Base-by-base conservation (phyloP, 352 stramenopile species). In the Thalassiosira oceanica region DNA sequence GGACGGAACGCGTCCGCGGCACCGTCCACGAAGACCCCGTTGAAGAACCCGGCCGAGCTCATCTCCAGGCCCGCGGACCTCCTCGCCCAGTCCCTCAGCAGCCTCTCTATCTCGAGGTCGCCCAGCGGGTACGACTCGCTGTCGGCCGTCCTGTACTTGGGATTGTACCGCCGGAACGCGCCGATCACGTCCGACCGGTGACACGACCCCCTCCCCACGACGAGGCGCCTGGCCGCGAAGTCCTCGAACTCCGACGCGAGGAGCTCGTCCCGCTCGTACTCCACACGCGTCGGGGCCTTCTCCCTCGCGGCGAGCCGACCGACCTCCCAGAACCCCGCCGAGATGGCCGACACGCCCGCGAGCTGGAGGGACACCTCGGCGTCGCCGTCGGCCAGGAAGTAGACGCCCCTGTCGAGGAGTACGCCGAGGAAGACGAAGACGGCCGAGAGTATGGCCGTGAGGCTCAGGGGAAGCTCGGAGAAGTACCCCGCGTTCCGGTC, bases 401-500 rank as follows among this genome's bases (percentile, higher is more conserved):
- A 63, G 0, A 74, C 36, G 0, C 42, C 18, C 26, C 64, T 56
- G 67, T 90, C 68, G 0, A 66, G 67, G 0, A 76, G 20, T 7
- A 83, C 51, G 33, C 83, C 83, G 5, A 87, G 15, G 3, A 63
- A 36, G 1, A 80, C 35, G 63, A 88, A 87, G 0, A 88, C 29
- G 23, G 71, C 23, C 2, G 45, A 49, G 16, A 88, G 48, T 13
- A 86, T 23, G 8, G 62, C 6, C 11, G 78, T 73, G 23, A 90
- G 70, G 11, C 50, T 4, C 10, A 74, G n/a, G 1, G 83, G 83
- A 23, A 80, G 35, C n/a, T 78, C 36, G 11, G 58, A 64, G 66
- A 87, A 90, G 16, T 86, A 63, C 24, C 80, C 80, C 16, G 74
- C 64, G 46, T 90, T 90, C 20, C 83, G 77, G 74, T 90, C 80